A percentile compares a stretch with the other conserved stretches of the same genome.
Conservation (phyloP, 2,329 filamentous ascomycete genomes). For the Alternaria viburni region DNA sequence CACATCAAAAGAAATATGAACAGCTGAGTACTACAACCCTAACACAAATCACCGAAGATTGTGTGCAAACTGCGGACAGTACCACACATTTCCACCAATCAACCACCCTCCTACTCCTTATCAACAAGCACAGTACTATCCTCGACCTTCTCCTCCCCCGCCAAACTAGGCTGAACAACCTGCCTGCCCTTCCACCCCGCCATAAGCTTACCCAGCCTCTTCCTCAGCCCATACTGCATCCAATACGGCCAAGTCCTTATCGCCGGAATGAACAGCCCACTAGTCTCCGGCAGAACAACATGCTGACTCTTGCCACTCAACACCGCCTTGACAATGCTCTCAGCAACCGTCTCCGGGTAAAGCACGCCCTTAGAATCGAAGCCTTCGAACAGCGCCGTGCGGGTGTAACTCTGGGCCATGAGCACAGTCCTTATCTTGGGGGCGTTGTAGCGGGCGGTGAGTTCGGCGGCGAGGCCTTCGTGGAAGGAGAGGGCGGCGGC, state of each 20-base stretch:
- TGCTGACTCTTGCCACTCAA: conserved; percentile 63
- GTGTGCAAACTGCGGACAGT: neutral
- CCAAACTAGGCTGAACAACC: conserved; percentile 46
- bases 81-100: neutral
- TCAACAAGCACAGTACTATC: conserved; percentile 38
- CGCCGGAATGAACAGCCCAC: conserved; percentile 32
- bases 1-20: neutral
- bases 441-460: conserved; percentile 64
- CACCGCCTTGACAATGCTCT: conserved; percentile 67
- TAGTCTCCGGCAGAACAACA: conserved; percentile 59
- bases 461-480: conserved; percentile 59
- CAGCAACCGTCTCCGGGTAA: conserved; percentile 68
- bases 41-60: neutral
- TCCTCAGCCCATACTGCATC: conserved; percentile 63
- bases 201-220: conserved; percentile 46
- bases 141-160: conserved; percentile 24
- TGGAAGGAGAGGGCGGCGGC: conserved; percentile 71
- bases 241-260: conserved; percentile 66
- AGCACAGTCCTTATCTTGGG: conserved; percentile 70
- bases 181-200: conserved; percentile 45
- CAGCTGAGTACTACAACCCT: neutral
- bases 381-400: conserved; percentile 65
- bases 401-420: conserved; percentile 68
- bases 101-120: conserved; percentile 5
- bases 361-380: conserved; percentile 60